These are phyloP conservation scores for Hypomyces perniciosus DNA, from an alignment of 2,329 filamentous ascomycete species.

Conservation along the genomic window DNA sequence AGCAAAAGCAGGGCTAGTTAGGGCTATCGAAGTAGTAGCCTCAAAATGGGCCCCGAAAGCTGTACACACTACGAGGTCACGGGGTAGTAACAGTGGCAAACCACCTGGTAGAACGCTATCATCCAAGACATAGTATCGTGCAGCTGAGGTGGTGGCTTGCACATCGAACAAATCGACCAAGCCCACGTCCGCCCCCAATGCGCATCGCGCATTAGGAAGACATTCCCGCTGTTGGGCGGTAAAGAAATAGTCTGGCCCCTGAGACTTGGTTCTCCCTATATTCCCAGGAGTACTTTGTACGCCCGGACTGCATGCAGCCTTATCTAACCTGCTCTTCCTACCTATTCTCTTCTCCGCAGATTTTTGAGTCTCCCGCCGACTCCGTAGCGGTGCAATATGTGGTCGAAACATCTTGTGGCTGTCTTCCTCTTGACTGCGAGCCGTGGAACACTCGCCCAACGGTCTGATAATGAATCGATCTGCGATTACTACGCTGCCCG, in stretches of 20 bases:
- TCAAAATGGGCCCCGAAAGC: background rate
- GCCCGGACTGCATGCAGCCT: background rate
- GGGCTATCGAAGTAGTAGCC: background rate
- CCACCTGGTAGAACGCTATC: background rate
- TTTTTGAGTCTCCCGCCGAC: background rate
- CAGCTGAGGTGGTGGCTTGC: slow-evolving; percentile 2
- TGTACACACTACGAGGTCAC: background rate
- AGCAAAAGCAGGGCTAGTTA: too few species aligned
- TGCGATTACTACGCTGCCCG: slow-evolving; percentile 27
- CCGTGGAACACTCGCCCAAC: background rate
- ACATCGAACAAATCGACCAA: slow-evolving; percentile 2
- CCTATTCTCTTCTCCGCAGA: background rate
- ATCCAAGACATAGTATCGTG: background rate
- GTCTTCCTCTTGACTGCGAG: slow-evolving; percentile 3
- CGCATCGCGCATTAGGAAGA: background rate
- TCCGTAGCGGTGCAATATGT: slow-evolving; percentile 2
- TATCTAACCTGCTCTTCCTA: background rate
- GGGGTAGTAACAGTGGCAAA: background rate
- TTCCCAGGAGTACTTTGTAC: background rate
- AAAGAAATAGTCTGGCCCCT: background rate
- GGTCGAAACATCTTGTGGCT: slow-evolving; percentile 2
- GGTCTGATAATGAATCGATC: slow-evolving; percentile 15
- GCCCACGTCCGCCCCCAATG: slow-evolving; percentile 8
- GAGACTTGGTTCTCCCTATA: background rate
- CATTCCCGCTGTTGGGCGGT: background rate